Evolutionary conservation across 768 basidiomycete species (phyloP), one percentile per base, ranked within the genome.

Genomic region (Boletus tomentosulus): DNA sequence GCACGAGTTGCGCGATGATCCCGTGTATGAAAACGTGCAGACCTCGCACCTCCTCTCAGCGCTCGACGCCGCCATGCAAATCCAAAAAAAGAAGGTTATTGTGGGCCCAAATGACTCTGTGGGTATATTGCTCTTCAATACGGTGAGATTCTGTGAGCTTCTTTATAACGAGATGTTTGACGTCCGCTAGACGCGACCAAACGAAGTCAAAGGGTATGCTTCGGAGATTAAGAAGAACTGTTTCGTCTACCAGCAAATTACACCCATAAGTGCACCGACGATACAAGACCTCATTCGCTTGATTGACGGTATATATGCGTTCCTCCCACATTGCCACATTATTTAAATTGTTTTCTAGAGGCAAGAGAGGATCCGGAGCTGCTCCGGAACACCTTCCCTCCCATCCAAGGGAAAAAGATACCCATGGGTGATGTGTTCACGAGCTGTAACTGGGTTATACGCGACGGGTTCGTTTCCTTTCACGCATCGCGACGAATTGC

Each of bases 81-180:
- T 97, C 37, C 82, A 92, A 73, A 93, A 94, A 76, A 84, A 81
- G 63, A 98, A 98, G 71, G 89, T 96, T 25, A 76, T 97, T 28
- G 82, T 84, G 4, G 88, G 90, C 6, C 95, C 96, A 2, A 89
- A 85, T 57, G 96, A 98, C 66, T 81, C 83, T 30, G 85, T 98
- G 42, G 97, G 96, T 5, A 87, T 98, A 37, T 66, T 98, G 59
- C 74, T 98, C 10, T 99, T 89, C 74, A 98, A 99, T 58, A 92
- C 92, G 53, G 94, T 95, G 66, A 78, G 86, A 64, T 48, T 12
- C 1, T 2, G 4, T 31, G 4, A 1, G 1, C 13, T 0, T 34
- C 4, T 35, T 38, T 25, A 19, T 15, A 27, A 39, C 3, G 19
- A 13, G 9, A 22, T 25, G 37, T 48, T 53, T 22, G 39, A 56